Percentiles rank a stretch among this genome's conserved stretches.
phyloP scores from a whole-genome alignment of 768 basidiomycete genomes.

The Kondoa malvinella region DNA sequence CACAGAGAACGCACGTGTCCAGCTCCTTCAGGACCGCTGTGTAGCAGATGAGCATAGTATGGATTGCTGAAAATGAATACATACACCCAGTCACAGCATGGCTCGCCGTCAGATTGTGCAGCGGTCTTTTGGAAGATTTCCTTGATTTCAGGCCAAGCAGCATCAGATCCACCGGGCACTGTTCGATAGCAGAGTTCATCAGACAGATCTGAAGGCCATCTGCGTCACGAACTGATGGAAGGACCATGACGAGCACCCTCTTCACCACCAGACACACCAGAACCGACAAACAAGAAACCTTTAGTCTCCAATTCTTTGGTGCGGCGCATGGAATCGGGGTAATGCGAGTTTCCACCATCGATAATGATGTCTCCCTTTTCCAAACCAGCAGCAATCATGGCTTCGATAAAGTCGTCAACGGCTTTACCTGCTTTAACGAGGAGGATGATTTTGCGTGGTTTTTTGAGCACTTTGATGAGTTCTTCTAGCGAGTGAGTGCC shows the following conservation, averaged over 20 bases:
- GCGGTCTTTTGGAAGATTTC: slow-evolving; percentile 97
- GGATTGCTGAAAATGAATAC: slow-evolving; percentile 25
- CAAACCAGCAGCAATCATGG: slow-evolving; percentile 67
- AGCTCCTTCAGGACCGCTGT: slow-evolving; percentile 13
- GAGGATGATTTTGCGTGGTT: slow-evolving; percentile 88
- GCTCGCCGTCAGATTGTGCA: slow-evolving; percentile 77
- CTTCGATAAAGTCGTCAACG: slow-evolving; percentile 80
- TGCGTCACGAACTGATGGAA: slow-evolving; percentile 45
- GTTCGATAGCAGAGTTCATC: not conserved
- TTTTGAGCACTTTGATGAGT: slow-evolving; percentile 78
- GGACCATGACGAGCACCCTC: slow-evolving; percentile 95
- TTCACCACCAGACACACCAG: slow-evolving; percentile 97
- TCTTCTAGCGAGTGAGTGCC: slow-evolving; percentile 89
- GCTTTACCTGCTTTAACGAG: slow-evolving; percentile 96
- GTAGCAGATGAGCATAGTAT: not conserved
- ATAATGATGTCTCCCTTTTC: slow-evolving; percentile 97
- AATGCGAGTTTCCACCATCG: slow-evolving; percentile 98
- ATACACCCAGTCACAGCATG: slow-evolving; percentile 99
- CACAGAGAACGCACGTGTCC: slow-evolving; percentile 18
- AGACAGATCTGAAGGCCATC: not conserved
- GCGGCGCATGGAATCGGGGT: slow-evolving; percentile 93
- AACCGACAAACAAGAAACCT: slow-evolving; percentile 91
- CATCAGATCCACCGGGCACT: slow-evolving; percentile 84
- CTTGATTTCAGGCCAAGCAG: slow-evolving; percentile 93
- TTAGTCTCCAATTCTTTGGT: slow-evolving; percentile 80